phyloP scores from a whole-genome alignment of 257 asterid genomes.

The Solanum pimpinellifolium region DNA sequence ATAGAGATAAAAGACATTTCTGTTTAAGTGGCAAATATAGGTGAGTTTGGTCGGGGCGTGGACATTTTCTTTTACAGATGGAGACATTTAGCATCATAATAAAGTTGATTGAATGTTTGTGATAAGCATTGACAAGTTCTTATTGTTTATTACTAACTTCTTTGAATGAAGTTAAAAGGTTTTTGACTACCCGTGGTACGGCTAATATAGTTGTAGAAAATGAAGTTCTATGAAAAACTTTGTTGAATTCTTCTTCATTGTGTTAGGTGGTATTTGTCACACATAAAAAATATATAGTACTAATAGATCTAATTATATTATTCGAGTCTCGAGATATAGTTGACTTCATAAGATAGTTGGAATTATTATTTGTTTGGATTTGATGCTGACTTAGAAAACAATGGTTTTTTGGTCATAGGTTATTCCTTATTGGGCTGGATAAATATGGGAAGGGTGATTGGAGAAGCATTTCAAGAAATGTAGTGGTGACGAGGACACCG shows the following conservation, averaged over 20 bases:
- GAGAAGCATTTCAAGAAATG: constrained; percentile 93
- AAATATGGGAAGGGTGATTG: constrained; percentile 82
- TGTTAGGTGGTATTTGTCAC: background rate
- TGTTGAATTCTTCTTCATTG: background rate
- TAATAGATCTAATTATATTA: background rate
- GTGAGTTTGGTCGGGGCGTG: background rate
- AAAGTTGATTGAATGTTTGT: background rate
- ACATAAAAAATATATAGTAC: background rate
- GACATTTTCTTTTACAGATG: background rate
- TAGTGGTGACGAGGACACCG: constrained; percentile 81
- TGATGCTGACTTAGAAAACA: background rate
- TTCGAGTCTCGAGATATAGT: background rate
- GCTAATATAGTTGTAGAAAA: background rate
- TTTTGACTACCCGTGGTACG: background rate
- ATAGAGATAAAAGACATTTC: background rate
- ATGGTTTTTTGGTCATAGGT: constrained; percentile 18
- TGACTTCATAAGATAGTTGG: background rate
- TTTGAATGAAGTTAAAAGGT: background rate
- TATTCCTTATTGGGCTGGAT: constrained; percentile 58
- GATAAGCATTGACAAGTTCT: background rate
- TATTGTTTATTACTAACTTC: background rate
- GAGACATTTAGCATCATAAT: background rate
- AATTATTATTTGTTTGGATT: background rate
- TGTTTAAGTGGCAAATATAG: background rate
- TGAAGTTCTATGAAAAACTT: background rate